Conservation (phyloP, 2,329 filamentous ascomycete genomes). For the Metarhizium anisopliae region DNA sequence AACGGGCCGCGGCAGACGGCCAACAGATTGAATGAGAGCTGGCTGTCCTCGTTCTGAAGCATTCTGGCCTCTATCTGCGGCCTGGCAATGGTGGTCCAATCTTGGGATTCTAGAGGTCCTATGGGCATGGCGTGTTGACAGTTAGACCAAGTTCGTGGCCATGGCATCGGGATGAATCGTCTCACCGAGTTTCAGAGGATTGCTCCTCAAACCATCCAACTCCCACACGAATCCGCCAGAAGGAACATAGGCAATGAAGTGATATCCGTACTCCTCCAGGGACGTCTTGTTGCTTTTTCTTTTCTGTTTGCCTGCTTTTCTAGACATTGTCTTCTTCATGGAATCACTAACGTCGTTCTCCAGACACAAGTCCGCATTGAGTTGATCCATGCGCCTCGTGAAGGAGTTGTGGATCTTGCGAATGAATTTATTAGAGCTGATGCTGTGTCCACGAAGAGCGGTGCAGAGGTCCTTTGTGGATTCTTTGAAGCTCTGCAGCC, state of each 20-base stretch:
- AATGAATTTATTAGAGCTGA: constrained; percentile 68
- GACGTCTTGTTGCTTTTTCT: constrained; percentile 31
- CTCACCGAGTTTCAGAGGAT: constrained; percentile 42
- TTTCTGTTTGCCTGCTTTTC: constrained; percentile 25
- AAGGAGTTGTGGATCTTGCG: constrained; percentile 84
- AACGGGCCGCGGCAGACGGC: constrained; percentile 63
- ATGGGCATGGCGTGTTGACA: neutral
- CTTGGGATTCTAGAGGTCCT: constrained; percentile 17
- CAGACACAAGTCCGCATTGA: constrained; percentile 60
- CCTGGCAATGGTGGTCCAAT: constrained; percentile 60
- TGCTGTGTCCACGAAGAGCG: constrained; percentile 63
- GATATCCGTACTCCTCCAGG: constrained; percentile 61
- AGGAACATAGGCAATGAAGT: constrained; percentile 86
- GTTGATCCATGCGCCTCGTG: constrained; percentile 66
- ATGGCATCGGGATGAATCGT: neutral
- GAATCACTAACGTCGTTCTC: constrained; percentile 42
- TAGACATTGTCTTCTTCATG: constrained; percentile 23
- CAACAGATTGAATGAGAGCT: constrained; percentile 69
- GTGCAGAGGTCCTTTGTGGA: constrained; percentile 62
- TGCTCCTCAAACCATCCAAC: constrained; percentile 72
- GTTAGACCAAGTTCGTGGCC: neutral
- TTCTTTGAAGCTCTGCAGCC: constrained; percentile 63
- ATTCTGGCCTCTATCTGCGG: constrained; percentile 61
- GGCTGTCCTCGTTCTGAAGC: constrained; percentile 52
- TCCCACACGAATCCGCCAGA: constrained; percentile 71